A percentile compares a stretch with the other conserved stretches of the same genome.
These are phyloP conservation scores for Quercus robur DNA, from an alignment of 306 rosid species.

Conservation along the genomic window DNA sequence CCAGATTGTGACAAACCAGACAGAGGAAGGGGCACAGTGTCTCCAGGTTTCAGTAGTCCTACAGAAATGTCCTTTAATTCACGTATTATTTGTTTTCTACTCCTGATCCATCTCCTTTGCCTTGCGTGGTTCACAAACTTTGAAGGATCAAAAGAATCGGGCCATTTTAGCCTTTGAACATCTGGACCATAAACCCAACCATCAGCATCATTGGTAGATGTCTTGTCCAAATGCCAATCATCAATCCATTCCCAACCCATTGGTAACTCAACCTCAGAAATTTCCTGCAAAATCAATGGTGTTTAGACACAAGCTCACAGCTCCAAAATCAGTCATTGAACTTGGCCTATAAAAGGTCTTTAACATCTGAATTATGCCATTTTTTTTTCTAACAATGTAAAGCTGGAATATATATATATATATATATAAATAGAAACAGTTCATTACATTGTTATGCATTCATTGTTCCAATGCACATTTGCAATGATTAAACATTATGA, in stretches of 20 bases:
- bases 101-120: constrained; percentile 84
- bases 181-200: constrained; percentile 85
- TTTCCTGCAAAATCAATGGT: constrained; percentile 37
- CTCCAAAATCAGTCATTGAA: constrained; percentile 10
- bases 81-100: constrained; percentile 47
- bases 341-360: not conserved
- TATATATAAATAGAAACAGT: not conserved
- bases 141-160: constrained; percentile 50
- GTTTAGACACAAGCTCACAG: constrained; percentile 5
- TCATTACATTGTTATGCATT: not conserved
- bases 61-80: constrained; percentile 50
- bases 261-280: constrained; percentile 49
- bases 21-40: constrained; percentile 68
- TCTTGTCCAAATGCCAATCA: constrained; percentile 83
- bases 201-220: constrained; percentile 50
- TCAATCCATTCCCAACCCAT: constrained; percentile 88
- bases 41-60: constrained; percentile 85
- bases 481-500: not conserved
- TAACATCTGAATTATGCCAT: not conserved
- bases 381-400: not conserved
- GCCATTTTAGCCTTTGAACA: constrained; percentile 74
- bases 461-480: not conserved
- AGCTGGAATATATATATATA: not conserved
- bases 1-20: constrained; percentile 66
- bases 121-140: constrained; percentile 51